Conservation (phyloP, 257 asterid species). For the Pogostemon cablin region DNA sequence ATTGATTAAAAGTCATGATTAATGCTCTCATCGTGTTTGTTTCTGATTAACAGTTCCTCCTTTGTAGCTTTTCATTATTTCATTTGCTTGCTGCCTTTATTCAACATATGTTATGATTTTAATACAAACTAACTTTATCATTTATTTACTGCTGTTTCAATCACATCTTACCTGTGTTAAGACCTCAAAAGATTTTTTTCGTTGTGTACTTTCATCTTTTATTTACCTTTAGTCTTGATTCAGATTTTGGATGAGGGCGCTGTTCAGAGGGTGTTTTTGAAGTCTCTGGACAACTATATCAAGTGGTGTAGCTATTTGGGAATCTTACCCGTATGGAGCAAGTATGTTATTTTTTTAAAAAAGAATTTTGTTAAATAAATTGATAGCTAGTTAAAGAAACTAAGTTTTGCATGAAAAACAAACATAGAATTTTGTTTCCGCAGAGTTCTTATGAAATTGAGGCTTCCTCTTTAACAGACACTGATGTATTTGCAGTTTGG, state of each 20-base stretch:
- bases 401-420: constrained; percentile 19
- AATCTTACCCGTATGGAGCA: constrained; percentile 89
- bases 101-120: background rate
- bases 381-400: constrained; percentile 15
- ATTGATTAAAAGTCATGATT: constrained; percentile 16
- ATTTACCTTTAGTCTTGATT: constrained; percentile 34
- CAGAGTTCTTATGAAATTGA: constrained; percentile 22
- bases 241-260: constrained; percentile 98
- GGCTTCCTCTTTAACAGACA: constrained; percentile 1
- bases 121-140: constrained; percentile 7
- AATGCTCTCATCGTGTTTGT: constrained; percentile 5
- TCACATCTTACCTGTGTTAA: constrained; percentile 9
- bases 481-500: constrained; percentile 63
- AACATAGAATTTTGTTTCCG: constrained; percentile 22
- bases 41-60: background rate
- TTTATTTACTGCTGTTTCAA: constrained; percentile 21
- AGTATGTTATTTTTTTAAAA: constrained; percentile 53
- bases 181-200: constrained; percentile 16
- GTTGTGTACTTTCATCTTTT: constrained; percentile 27
- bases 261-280: constrained; percentile 78
- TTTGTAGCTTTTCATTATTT: background rate
- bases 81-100: constrained; percentile 6
- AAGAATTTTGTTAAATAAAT: background rate
- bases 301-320: constrained; percentile 92
- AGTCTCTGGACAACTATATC: constrained; percentile 93